Percentiles rank a stretch among this genome's conserved stretches.
Evolutionary conservation across 345 rosid species (phyloP).

Genomic region (Anacardium occidentale): DNA sequence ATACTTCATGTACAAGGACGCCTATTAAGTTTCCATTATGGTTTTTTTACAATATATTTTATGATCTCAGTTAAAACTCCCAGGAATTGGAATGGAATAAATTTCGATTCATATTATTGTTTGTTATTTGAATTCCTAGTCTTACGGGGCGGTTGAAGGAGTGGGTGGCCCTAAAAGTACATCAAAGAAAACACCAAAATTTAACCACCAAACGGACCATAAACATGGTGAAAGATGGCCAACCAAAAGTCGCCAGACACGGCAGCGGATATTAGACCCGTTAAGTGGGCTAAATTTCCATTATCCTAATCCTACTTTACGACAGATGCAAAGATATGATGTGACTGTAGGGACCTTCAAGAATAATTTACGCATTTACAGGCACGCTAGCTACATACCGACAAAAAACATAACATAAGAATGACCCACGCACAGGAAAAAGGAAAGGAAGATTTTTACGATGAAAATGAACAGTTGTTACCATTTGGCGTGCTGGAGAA

Average conservation of each 20-base stretch:
- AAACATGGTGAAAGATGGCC: background rate
- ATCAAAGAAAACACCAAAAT: no score
- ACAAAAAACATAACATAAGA: slow-evolving; percentile 15
- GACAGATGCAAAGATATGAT: slow-evolving; percentile 14
- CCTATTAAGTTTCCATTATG: no score
- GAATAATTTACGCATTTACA: slow-evolving; percentile 38
- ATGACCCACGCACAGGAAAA: background rate
- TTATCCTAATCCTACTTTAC: background rate
- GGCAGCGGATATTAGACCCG: background rate
- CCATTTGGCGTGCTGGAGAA: slow-evolving; percentile 20
- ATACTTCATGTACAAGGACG: no score
- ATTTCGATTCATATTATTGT: no score
- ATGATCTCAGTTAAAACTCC: no score
- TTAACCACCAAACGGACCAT: no score
- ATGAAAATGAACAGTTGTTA: slow-evolving; percentile 28
- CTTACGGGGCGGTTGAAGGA: no score
- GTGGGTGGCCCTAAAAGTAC: no score
- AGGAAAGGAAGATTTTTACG: slow-evolving; percentile 28
- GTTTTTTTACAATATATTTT: no score
- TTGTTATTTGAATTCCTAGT: no score
- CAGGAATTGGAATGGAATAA: no score
- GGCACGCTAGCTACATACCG: slow-evolving; percentile 16
- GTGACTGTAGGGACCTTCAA: slow-evolving; percentile 22
- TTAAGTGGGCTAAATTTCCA: background rate
- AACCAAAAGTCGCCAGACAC: background rate